Conservation (phyloP, 306 rosid species). For the Bauhinia variegata region DNA sequence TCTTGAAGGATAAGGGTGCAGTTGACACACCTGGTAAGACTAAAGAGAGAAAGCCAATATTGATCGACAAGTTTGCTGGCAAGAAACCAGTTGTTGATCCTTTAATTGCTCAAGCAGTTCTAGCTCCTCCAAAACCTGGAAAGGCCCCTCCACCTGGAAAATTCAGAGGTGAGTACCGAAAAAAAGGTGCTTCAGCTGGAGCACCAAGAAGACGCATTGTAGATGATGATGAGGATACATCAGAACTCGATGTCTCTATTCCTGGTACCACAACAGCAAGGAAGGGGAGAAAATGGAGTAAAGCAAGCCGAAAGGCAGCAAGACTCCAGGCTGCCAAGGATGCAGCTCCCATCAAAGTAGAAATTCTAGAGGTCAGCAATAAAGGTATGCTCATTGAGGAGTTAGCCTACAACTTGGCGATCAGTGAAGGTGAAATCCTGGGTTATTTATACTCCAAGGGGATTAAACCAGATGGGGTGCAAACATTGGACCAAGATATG, state of each 20-base stretch:
- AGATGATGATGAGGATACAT: conserved; percentile 58
- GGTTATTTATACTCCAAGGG: conserved; percentile 84
- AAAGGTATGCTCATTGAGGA: conserved; percentile 88
- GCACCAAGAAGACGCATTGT: conserved; percentile 65
- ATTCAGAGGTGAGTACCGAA: conserved; percentile 75
- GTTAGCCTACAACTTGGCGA: conserved; percentile 74
- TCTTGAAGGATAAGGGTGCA: conserved; percentile 82
- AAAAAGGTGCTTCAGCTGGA: conserved; percentile 64
- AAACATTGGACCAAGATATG: conserved; percentile 84
- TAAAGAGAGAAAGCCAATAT: conserved; percentile 80
- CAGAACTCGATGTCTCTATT: conserved; percentile 72
- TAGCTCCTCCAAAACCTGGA: conserved; percentile 80
- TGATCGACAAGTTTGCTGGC: conserved; percentile 89
- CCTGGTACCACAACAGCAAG: conserved; percentile 62
- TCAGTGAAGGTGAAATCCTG: conserved; percentile 85
- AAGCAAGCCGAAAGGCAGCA: conserved; percentile 97
- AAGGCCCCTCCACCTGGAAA: conserved; percentile 69
- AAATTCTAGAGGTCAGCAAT: conserved; percentile 84
- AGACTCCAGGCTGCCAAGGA: conserved; percentile 94
- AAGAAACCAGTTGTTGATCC: conserved; percentile 75
- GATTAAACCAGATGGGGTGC: conserved; percentile 96
- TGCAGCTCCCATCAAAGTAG: conserved; percentile 97
- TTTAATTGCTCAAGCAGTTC: conserved; percentile 64
- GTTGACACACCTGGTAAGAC: conserved; percentile 45
- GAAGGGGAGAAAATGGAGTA: conserved; percentile 98